Base-by-base conservation (phyloP, 148 eudicot species). In the Rhododendron kiyosumense region DNA sequence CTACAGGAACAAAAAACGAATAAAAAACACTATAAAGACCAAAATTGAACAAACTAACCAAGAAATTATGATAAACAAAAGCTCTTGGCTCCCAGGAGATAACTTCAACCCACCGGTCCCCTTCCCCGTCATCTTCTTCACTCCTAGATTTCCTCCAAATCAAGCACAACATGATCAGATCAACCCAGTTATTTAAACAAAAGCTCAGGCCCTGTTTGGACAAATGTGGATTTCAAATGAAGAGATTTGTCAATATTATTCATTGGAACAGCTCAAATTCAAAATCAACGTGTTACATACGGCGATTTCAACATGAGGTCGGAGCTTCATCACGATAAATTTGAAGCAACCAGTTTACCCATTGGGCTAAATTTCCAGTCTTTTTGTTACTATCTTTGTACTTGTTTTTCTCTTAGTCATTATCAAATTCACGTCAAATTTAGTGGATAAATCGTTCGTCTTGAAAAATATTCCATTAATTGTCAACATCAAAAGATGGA, bases 61-160 rank as follows among this genome's bases (percentile, higher is more conserved):
- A 85, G 84, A 96, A 96, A 89, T 95, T 92, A 81, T 96, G 99
- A 83, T 91, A 96, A 85, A 96, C 84, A 79, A 88, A 89, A 86
- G 99, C 98, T 91, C 99, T 88, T 10, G 98, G 99, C 90, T 96
- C 98, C 99, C 98, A 96, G 73, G 99, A 96, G 61, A 96, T 88
- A 8, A 94, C 85, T 87, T 96, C 98, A 89, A 91, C 96, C 99
- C 98, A 96, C 73, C 91, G 95, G 49, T 96, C 92, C 46, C 84
- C 88, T 83, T 88, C 91, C 28, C 85, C 95, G 71, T 92, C 88
- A 82, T 86, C 88, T 52, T n/a, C 91, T 30, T 87, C 91, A 59
- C 63, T 86, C 78, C 95, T 91, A 88, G 13, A 81, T 54, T 65
- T 30, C 28, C 84, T 46, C 26, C 73, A 82, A 79, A 79, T 45